These are phyloP conservation scores for Tephrocybe rancida DNA, from an alignment of 768 basidiomycete genomes.

Conservation along the genomic window DNA sequence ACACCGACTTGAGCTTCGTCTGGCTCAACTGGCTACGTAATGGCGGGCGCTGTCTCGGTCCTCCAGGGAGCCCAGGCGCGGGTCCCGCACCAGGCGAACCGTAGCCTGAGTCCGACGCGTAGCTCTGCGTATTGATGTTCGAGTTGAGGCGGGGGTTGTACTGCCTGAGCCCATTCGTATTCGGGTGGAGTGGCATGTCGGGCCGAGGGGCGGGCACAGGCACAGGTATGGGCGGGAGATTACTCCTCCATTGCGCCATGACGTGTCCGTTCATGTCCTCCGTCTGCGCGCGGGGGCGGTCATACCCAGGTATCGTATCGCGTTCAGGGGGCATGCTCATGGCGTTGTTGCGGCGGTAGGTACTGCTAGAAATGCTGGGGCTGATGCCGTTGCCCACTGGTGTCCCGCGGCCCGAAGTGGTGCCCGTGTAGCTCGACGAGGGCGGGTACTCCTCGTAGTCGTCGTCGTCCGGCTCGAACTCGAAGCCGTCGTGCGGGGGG, in stretches of 20 bases:
- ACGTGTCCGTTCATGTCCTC: slow-evolving; percentile 67
- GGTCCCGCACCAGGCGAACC: slow-evolving; percentile 24
- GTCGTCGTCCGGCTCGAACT: slow-evolving; percentile 69
- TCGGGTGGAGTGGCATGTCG: slow-evolving; percentile 10
- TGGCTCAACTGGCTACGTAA: slow-evolving; percentile 75
- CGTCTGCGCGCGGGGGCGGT: slow-evolving; percentile 66
- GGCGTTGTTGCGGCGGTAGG: slow-evolving; percentile 57
- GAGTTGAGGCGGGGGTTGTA: slow-evolving; percentile 50
- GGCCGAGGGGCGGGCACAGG: slow-evolving; percentile 25
- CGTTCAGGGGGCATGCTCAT: slow-evolving; percentile 62
- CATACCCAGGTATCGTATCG: slow-evolving; percentile 47
- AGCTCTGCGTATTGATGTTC: slow-evolving; percentile 42
- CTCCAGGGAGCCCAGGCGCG: slow-evolving; percentile 16
- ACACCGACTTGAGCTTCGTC: slow-evolving; percentile 53
- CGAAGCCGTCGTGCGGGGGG: slow-evolving; percentile 69
- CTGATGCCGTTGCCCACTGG: slow-evolving; percentile 41
- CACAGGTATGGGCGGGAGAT: slow-evolving; percentile 41
- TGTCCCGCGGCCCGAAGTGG: slow-evolving; percentile 69
- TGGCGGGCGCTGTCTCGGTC: slow-evolving; percentile 40
- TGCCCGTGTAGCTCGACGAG: slow-evolving; percentile 38
- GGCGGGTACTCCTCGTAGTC: slow-evolving; percentile 78
- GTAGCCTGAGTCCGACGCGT: slow-evolving; percentile 47
- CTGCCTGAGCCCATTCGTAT: slow-evolving; percentile 35
- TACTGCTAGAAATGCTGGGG: slow-evolving; percentile 17
- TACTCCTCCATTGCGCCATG: slow-evolving; percentile 67